Base-by-base conservation (phyloP, 768 basidiomycete species). In the Cystobasidium ongulense region DNA sequence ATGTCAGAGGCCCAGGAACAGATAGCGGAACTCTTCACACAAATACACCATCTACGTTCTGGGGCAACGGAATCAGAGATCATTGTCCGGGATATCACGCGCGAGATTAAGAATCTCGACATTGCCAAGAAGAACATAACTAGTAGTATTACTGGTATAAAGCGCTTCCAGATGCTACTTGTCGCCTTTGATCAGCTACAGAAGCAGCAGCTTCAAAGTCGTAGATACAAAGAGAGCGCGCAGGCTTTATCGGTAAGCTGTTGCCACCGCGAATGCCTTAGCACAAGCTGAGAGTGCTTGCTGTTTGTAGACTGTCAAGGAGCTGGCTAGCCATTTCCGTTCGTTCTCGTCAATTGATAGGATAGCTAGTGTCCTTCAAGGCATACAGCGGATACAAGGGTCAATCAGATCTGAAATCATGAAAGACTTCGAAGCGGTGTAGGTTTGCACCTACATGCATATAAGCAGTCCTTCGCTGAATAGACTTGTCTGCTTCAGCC, bases 41-140 rank as follows among this genome's bases (percentile, higher is more conserved):
- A 98, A 83, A 95, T 97, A 87, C 93, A 90, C 41, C 89, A 90
- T 71, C 96, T 98, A 76, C 87, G 92, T 53, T 93, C 97, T 82
- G 97, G 97, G 80, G 93, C 95, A 0, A 90, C 92, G 0, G 96
- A 99, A 80, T 93, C 92, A 1, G 96, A 98, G 78, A 92, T 92
- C 0, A 91, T 98, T 61, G 96, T 98, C 29, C 86, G 90, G 66
- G 88, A 91, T 77, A 96, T 98, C 76, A 99, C 96, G 1, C 89
- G 90, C 76, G 96, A 99, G 81, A 98, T 99, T 61, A 94, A 97
- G 80, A 86, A 89, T 3, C 84, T 99, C 36, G 96, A 98, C 80
- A 83, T 90, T 39, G 93, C 92, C 21, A 97, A 98, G 85, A 89
- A 88, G 82, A 96, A 98, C 79, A 85, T 99, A 63, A 88, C 90